These are phyloP conservation scores for Passiflora organensis DNA, from an alignment of 345 rosid genomes.

Conservation along the genomic window DNA sequence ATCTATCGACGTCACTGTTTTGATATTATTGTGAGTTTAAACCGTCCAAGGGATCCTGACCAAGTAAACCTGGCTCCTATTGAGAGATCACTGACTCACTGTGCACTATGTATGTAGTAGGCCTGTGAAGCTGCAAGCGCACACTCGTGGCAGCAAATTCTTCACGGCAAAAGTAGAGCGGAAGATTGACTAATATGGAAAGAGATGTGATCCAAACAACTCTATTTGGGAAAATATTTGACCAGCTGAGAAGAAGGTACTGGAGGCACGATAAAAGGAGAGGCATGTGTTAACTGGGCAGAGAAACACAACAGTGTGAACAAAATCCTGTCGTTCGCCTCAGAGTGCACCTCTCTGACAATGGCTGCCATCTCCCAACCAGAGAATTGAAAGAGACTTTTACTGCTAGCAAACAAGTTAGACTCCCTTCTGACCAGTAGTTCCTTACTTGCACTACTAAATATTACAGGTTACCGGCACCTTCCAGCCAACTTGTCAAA, in stretches of 20 bases:
- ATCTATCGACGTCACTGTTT: too few species aligned
- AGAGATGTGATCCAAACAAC: slow-evolving; percentile 7
- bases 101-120: too few species aligned
- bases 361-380: slow-evolving; percentile 10
- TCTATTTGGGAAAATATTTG: neutral
- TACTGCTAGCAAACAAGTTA: slow-evolving; percentile 24
- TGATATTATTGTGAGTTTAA: too few species aligned
- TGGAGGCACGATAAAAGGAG: slow-evolving; percentile 13
- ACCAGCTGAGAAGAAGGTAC: slow-evolving; percentile 6
- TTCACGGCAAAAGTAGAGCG: slow-evolving; percentile 1
- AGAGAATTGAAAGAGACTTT: neutral
- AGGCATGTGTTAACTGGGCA: slow-evolving; percentile 22
- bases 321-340: neutral
- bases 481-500: too few species aligned
- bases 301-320: neutral
- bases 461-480: too few species aligned
- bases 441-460: slow-evolving; percentile 7
- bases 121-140: too few species aligned
- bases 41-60: too few species aligned
- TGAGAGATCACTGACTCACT: too few species aligned
- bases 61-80: too few species aligned
- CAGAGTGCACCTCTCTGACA: slow-evolving; percentile 28
- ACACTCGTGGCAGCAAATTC: too few species aligned
- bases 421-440: slow-evolving; percentile 24
- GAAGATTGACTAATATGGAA: slow-evolving; percentile 18